These are phyloP conservation scores for Kernera saxatilis DNA, from an alignment of 345 rosid genomes.

Conservation along the genomic window DNA sequence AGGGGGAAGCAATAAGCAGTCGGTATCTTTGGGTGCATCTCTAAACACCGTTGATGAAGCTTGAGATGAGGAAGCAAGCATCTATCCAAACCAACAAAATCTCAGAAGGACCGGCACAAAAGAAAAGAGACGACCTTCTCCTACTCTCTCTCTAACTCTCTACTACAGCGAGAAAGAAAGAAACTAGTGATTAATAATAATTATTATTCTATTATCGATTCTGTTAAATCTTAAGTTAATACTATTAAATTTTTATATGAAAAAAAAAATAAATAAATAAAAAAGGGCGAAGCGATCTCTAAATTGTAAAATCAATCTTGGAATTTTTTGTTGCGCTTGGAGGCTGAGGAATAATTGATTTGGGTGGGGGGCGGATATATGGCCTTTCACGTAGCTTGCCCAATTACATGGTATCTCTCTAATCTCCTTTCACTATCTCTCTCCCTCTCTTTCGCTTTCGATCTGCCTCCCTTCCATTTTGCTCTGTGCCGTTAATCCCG, in stretches of 20 bases:
- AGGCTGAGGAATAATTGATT: constrained; percentile 20
- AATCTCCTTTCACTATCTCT: constrained; percentile 8
- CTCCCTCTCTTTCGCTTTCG: background rate
- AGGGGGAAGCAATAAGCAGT: background rate
- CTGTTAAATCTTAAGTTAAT: background rate
- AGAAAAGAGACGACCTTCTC: background rate
- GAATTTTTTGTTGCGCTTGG: background rate
- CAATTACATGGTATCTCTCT: constrained; percentile 62
- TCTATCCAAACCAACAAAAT: background rate
- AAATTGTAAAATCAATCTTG: constrained; percentile 16
- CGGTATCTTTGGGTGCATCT: background rate
- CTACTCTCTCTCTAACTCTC: background rate
- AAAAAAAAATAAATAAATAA: background rate
- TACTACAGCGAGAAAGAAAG: background rate
- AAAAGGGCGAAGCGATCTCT: constrained; percentile 15
- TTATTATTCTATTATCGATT: background rate
- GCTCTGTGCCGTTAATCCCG: background rate
- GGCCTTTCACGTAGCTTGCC: constrained; percentile 99
- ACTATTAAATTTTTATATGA: background rate
- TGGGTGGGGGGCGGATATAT: constrained; percentile 22
- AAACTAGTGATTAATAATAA: constrained; percentile 1
- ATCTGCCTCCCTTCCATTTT: background rate
- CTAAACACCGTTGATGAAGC: constrained; percentile 8
- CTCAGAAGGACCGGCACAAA: background rate
- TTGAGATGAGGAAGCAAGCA: background rate